Evolutionary conservation across 192 early-diverging fungal genomes (phyloP), one percentile per base, ranked within the genome.

Genomic region (Rhizoclosmatium globosum): DNA sequence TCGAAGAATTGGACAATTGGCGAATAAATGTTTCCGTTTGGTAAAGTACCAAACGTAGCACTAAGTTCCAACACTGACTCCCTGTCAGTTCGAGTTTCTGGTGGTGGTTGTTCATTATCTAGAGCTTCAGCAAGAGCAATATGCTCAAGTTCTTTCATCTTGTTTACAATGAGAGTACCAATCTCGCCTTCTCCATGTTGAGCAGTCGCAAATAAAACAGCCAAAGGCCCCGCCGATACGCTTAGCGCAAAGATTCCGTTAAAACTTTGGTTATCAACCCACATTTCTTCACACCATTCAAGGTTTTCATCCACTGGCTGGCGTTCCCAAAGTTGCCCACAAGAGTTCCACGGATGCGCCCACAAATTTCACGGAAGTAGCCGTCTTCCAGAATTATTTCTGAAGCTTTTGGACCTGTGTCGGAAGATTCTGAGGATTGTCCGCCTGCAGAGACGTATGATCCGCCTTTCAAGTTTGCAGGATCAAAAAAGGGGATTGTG

Each of bases 361-460:
- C 90, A 66, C 86, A 88, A 2, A 89, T 23, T 77, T 91, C 90
- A n/a, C 83, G 78, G 47, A 89, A 91, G 79, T 89, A 91, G 9
- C 73, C 82, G 47, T 87, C 86, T 50, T 91, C 89, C 6, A 76
- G 66, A 45, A 91, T 79, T 44, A 91, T 91, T 13, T 74, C 46
- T 23, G 79, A 77, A 4, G 87, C 68, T 58, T 84, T 83, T 0
- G 89, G 85, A 7, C 89, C 89, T 31, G 89, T 88, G 23, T 82
- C 84, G 17, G 87, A 86, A 3, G 75, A 39, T 13, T 88, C 89
- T 53, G 89, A 88, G 39, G 83, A 47, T 74, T 74, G 72, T 0
- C 11, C 39, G 3, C 21, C 38, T 1, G 85, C 82, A 53, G 82
- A 65, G 11, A 83, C 85, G 72, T 86, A 85, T 7, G 84, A 79